These are phyloP conservation scores for Oryza meridionalis DNA, from an alignment of 176 grass and related monocot genomes.

Conservation along the genomic window DNA sequence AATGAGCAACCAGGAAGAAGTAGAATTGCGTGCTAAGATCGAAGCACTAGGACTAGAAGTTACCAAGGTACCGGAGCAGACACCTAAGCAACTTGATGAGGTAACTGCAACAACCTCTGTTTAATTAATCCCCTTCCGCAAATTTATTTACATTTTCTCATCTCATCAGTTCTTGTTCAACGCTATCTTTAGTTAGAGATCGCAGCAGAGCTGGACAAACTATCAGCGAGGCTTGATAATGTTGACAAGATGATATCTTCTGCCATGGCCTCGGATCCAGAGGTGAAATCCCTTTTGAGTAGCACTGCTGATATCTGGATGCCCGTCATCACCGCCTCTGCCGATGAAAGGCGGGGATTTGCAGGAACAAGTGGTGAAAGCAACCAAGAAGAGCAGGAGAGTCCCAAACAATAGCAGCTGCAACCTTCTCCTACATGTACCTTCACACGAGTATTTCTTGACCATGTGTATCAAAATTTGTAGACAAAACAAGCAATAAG, in stretches of 20 bases:
- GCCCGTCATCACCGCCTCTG: slow-evolving; percentile 88
- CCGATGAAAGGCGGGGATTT: slow-evolving; percentile 69
- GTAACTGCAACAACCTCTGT: slow-evolving; percentile 28
- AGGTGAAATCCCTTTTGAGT: slow-evolving; percentile 82
- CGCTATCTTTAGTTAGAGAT: slow-evolving; percentile 65
- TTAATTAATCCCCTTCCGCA: neutral
- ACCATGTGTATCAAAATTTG: neutral
- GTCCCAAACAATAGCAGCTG: slow-evolving; percentile 28
- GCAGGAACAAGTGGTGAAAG: slow-evolving; percentile 44
- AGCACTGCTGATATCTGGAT: slow-evolving; percentile 91
- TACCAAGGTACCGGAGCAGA: slow-evolving; percentile 67
- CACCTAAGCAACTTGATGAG: slow-evolving; percentile 68
- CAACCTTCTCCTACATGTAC: slow-evolving; percentile 7
- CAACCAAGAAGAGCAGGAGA: slow-evolving; percentile 48
- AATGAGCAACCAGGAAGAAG: slow-evolving; percentile 96
- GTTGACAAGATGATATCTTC: slow-evolving; percentile 98
- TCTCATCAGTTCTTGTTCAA: slow-evolving; percentile 4
- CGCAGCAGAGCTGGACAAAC: slow-evolving; percentile 79
- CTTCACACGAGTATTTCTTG: slow-evolving; percentile 9
- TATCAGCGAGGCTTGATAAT: slow-evolving; percentile 76
- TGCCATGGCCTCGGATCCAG: slow-evolving; percentile 75
- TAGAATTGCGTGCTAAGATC: slow-evolving; percentile 86
- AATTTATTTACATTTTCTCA: neutral
- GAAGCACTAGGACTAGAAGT: slow-evolving; percentile 85
- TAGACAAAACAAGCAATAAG: slow-evolving; percentile 16